Base-by-base conservation (phyloP, 805 yeast genomes). In the Sugiyamaella marilandica region DNA sequence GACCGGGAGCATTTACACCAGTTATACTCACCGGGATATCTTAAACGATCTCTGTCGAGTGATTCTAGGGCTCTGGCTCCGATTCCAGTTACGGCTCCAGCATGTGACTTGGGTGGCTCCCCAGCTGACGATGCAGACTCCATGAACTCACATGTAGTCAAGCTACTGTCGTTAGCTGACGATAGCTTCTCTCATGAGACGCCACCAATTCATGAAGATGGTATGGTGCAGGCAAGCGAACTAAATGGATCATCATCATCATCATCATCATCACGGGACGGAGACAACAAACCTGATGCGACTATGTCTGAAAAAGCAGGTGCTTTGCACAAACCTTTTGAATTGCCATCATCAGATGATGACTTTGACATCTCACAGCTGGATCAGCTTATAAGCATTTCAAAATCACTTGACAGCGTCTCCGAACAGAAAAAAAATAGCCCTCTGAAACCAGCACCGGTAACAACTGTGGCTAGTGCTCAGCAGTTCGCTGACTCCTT, bases 11-110 rank as follows among this genome's bases (percentile, higher is more conserved):
- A 18, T 13, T 16, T 48, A 3, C 34, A 44, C 37, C 53, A 47
- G 10, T 37, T 59, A 19, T 58, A 56, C 34, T 53, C 58, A 2
- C 63, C 63, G 13, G 61, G 58, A 18, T 58, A 53, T 37, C 48
- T 59, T 24, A 58, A 53, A 21, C 41, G 62, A 29, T 41, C 57
- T 10, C 39, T 54, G 19, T 41, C 52, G 11, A 21, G 13, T 2
- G 35, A 49, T 34, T 21, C 48, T 8, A 39, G 51, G 24, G 16
- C 33, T 7, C 29, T 24, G 29, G 39, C 41, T 13, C 37, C 34
- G 29, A 29, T 31, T 13, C 37, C 34, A 18, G 21, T 21, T n/a
- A 10, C 13, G 16, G 24, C 26, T 21, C 41, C 41, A 2, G 4
- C 21, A 18, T 18, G 8, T 19, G 29, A 3, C 7, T 24, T 24